Evolutionary conservation across 345 rosid species (phyloP).

Genomic region (Raphanus raphanistrum): DNA sequence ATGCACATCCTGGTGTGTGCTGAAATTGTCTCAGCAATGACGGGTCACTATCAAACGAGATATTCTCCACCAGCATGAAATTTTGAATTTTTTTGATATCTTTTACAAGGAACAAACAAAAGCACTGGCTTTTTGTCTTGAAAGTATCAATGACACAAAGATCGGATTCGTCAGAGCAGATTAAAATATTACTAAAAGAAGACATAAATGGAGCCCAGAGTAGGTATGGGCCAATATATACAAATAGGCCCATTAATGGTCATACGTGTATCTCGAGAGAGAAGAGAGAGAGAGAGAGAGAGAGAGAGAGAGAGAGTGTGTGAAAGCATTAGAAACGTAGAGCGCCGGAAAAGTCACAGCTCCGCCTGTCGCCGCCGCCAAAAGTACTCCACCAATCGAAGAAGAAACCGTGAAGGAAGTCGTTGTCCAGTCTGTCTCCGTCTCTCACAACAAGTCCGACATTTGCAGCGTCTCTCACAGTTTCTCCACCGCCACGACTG

Average conservation of each 20-base stretch:
- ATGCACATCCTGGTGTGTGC: background rate
- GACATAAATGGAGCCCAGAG: background rate
- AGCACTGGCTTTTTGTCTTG: background rate
- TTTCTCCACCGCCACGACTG: constrained; percentile 50
- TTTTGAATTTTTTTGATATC: background rate
- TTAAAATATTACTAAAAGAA: background rate
- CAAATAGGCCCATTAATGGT: constrained; percentile 10
- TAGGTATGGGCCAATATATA: background rate
- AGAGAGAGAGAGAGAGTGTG: background rate
- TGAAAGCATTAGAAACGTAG: background rate
- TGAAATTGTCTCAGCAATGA: background rate
- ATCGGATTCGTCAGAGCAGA: constrained; percentile 5
- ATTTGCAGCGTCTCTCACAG: constrained; percentile 55
- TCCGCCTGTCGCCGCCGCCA: constrained; percentile 5
- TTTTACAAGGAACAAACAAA: background rate
- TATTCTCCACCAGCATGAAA: constrained; percentile 11
- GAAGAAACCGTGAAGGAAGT: constrained; percentile 75
- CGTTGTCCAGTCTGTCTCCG: constrained; percentile 45
- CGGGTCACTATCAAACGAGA: constrained; percentile 12
- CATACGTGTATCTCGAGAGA: constrained; percentile 3
- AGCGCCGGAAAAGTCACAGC: constrained; percentile 31
- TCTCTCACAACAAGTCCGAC: constrained; percentile 52
- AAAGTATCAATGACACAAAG: constrained; percentile 5
- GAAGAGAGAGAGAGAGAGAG: background rate
- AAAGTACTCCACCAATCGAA: constrained; percentile 44